Evolutionary conservation across 2,329 filamentous ascomycete species (phyloP).

Genomic region (Colletotrichum endophyticum): DNA sequence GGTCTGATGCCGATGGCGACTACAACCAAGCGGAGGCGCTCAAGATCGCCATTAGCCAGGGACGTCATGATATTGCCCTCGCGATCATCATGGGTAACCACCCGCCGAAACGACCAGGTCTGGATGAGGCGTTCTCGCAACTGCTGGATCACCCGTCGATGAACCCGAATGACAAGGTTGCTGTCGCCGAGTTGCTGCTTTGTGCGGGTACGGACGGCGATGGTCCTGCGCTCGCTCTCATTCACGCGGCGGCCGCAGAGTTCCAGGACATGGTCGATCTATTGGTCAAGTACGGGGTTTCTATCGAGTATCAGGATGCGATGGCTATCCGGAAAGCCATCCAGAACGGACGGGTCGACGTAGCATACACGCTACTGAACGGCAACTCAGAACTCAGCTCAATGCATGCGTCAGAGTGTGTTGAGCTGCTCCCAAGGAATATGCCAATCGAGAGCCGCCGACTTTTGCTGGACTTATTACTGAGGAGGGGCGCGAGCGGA

Average conservation of each 20-base stretch:
- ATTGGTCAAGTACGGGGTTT: constrained; percentile 58
- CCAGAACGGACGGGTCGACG: constrained; percentile 46
- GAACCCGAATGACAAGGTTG: constrained; percentile 53
- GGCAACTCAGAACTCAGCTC: constrained; percentile 49
- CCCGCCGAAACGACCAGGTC: constrained; percentile 51
- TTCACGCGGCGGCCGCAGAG: constrained; percentile 52
- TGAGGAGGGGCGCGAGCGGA: constrained; percentile 57
- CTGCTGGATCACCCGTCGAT: constrained; percentile 52
- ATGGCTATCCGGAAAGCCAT: constrained; percentile 55
- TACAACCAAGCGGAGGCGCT: constrained; percentile 57
- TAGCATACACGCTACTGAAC: constrained; percentile 52
- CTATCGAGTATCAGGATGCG: constrained; percentile 58
- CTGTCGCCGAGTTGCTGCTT: constrained; percentile 59
- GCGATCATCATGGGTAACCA: constrained; percentile 58
- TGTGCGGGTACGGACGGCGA: constrained; percentile 63
- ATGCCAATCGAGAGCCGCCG: constrained; percentile 49
- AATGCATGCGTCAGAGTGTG: constrained; percentile 53
- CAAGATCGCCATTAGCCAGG: constrained; percentile 51
- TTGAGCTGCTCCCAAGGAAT: constrained; percentile 53
- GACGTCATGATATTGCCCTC: constrained; percentile 58
- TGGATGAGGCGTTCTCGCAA: constrained; percentile 56
- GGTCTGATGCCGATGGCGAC: constrained; percentile 58
- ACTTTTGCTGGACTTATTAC: constrained; percentile 47
- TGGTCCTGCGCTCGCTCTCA: constrained; percentile 50
- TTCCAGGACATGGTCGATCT: constrained; percentile 60